phyloP scores from a whole-genome alignment of 73 alveolate genomes.

The Durusdinium trenchii region DNA sequence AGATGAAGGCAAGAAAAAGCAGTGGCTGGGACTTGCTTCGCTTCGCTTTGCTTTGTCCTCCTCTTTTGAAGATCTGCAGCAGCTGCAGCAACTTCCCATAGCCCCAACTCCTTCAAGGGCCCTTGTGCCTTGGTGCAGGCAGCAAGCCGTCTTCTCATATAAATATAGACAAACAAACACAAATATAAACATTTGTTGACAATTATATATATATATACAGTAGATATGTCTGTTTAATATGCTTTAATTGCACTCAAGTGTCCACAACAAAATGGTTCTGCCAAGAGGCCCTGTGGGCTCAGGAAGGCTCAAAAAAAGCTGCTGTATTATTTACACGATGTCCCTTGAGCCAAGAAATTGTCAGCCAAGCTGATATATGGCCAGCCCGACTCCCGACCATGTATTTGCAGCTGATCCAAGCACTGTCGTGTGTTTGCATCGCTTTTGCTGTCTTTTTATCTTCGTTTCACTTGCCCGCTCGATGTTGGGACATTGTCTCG shows the following conservation, averaged over 20 bases:
- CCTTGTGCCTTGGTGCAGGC: background rate
- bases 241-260: too few relatives aligned
- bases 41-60: slow-evolving; percentile 35
- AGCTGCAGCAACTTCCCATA: slow-evolving; percentile 75
- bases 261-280: too few relatives aligned
- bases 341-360: background rate
- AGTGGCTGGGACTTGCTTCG: background rate
- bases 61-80: slow-evolving; percentile 33
- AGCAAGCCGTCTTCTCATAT: background rate
- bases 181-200: too few relatives aligned
- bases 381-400: background rate
- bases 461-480: too few relatives aligned
- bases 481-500: too few relatives aligned
- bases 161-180: background rate
- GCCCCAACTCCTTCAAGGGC: slow-evolving; percentile 58
- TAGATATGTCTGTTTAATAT: too few relatives aligned
- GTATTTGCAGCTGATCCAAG: too few relatives aligned
- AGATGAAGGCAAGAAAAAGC: too few relatives aligned
- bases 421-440: too few relatives aligned
- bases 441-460: too few relatives aligned
- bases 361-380: background rate
- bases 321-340: background rate
- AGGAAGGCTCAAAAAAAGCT: slow-evolving; percentile 2
- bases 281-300: slow-evolving; percentile 23
- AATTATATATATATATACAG: too few relatives aligned